phyloP scores from a whole-genome alignment of 2,329 filamentous ascomycete genomes.

The Zymoseptoria ardabiliae region DNA sequence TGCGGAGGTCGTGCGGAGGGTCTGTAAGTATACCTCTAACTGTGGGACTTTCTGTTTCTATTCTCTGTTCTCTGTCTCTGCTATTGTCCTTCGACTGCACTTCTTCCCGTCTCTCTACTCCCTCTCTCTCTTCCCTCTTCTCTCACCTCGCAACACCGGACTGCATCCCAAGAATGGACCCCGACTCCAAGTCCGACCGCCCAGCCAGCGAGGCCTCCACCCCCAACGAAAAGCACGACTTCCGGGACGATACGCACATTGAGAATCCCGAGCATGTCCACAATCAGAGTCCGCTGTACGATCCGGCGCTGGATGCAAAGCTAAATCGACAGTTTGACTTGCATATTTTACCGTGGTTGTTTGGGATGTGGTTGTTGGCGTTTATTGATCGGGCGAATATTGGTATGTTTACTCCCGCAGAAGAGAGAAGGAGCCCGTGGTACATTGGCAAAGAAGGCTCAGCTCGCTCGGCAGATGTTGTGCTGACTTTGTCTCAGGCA shows the following conservation, averaged over 20 bases:
- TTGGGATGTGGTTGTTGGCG: slow-evolving; percentile 39
- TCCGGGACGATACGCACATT: background rate
- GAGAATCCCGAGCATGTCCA: background rate
- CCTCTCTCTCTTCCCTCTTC: background rate
- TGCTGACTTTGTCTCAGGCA: slow-evolving; percentile 24
- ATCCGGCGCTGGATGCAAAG: background rate
- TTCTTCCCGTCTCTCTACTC: background rate
- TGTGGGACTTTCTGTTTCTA: background rate
- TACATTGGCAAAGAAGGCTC: too few species aligned
- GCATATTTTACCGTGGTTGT: slow-evolving; percentile 39
- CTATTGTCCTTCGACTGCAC: background rate
- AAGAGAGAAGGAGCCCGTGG: too few species aligned
- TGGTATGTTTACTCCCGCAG: slow-evolving; percentile 5
- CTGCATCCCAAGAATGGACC: background rate
- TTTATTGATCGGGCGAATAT: slow-evolving; percentile 37
- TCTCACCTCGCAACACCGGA: background rate
- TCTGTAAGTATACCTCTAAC: background rate
- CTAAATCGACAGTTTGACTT: slow-evolving; percentile 29
- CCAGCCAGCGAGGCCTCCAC: background rate
- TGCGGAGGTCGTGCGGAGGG: background rate
- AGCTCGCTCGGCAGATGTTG: slow-evolving; percentile 6
- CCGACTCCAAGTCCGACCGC: background rate
- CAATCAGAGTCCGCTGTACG: background rate
- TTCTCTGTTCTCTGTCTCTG: background rate
- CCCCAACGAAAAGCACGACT: background rate